phyloP scores from a whole-genome alignment of 2,329 filamentous ascomycete species.

The Conoideocrella luteorostrata region DNA sequence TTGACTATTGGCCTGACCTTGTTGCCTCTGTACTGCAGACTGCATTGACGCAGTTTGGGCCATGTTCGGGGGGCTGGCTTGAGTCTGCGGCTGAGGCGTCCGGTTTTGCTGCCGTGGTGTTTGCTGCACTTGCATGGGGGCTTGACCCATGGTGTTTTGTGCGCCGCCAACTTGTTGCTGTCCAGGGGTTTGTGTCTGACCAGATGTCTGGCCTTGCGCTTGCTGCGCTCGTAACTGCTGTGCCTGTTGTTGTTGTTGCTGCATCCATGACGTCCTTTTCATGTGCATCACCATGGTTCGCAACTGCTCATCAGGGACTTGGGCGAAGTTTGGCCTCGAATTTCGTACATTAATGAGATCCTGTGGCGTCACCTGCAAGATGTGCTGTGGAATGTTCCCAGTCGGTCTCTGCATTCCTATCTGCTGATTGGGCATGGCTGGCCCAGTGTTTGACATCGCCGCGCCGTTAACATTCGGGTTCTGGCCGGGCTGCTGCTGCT shows the following conservation, averaged over 20 bases:
- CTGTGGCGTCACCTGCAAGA: conserved; percentile 26
- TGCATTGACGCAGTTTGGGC: conserved; percentile 31
- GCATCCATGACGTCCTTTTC: conserved; percentile 25
- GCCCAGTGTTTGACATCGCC: conserved; percentile 16
- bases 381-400: conserved; percentile 21
- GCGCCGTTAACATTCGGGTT: conserved; percentile 19
- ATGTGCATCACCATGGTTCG: conserved; percentile 24
- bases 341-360: conserved; percentile 27
- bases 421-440: conserved; percentile 21
- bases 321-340: conserved; percentile 17
- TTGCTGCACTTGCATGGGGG: conserved; percentile 31
- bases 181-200: conserved; percentile 11
- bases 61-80: conserved; percentile 35
- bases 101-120: conserved; percentile 44
- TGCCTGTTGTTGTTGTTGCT: conserved; percentile 24
- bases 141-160: conserved; percentile 6
- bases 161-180: conserved; percentile 13
- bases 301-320: conserved; percentile 28
- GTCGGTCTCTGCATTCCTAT: conserved; percentile 18
- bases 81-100: conserved; percentile 30
- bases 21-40: conserved; percentile 22
- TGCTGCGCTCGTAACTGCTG: conserved; percentile 15
- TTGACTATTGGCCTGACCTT: conserved; percentile 19
- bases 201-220: conserved; percentile 17
- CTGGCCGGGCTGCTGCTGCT: conserved; percentile 22